Percentiles rank a stretch among this genome's conserved stretches.
Evolutionary conservation across 352 stramenopile genomes (phyloP).

Genomic region (Globisporangium paroecandrum): DNA sequence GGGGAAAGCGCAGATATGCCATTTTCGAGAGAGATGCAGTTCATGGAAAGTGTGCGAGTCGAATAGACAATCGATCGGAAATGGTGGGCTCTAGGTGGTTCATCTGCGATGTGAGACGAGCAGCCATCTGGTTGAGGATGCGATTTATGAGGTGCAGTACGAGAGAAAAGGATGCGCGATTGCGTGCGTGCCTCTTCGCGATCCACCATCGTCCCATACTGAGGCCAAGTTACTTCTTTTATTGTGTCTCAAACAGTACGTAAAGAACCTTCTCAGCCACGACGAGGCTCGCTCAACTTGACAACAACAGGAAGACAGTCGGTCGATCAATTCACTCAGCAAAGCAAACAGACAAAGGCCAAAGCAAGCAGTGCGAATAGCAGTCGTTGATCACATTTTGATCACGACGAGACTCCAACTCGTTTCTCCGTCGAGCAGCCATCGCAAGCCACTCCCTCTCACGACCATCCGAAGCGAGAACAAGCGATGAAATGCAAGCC

Average conservation of each 20-base stretch:
- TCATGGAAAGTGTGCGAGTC: not conserved
- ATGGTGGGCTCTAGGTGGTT: not conserved
- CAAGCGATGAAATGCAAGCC: not conserved
- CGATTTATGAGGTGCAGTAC: not conserved
- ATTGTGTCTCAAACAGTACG: not conserved
- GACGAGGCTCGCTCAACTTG: not conserved
- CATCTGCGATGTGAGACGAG: not conserved
- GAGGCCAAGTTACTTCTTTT: not conserved
- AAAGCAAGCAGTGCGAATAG: not conserved
- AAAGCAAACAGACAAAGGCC: no score
- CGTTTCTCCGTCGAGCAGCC: not conserved
- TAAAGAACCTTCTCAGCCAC: not conserved
- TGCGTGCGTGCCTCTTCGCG: constrained; percentile 8
- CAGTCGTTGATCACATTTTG: not conserved
- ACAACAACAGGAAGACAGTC: not conserved
- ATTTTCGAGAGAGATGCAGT: not conserved
- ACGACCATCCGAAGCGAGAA: not conserved
- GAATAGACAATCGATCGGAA: not conserved
- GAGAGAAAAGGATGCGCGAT: not conserved
- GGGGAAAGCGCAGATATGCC: not conserved
- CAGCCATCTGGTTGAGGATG: constrained; percentile 10
- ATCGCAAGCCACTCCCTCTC: not conserved
- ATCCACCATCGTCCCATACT: not conserved
- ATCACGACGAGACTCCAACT: not conserved
- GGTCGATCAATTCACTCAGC: not conserved